Evolutionary conservation across 768 basidiomycete genomes (phyloP).

Genomic region (Lactarius sp.): DNA sequence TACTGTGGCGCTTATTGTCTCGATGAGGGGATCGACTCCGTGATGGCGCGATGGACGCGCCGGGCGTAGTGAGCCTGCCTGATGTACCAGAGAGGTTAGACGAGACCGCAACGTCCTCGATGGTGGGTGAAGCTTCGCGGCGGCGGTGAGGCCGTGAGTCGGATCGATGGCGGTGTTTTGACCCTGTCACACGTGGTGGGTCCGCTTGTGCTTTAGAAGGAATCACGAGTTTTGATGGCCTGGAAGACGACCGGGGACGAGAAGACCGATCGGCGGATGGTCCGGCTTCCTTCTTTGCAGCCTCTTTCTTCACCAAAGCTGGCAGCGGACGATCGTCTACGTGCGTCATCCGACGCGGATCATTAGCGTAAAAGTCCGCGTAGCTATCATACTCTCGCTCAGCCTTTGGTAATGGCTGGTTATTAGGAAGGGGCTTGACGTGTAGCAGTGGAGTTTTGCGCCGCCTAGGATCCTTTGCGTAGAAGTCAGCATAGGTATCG

Average conservation of each 20-base stretch:
- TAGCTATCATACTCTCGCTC: conserved; percentile 21
- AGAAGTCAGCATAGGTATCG: conserved; percentile 23
- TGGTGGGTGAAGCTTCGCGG: neutral
- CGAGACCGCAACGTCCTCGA: conserved; percentile 23
- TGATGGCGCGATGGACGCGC: conserved; percentile 11
- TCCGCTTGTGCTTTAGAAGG: conserved; percentile 12
- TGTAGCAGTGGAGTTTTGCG: conserved; percentile 11
- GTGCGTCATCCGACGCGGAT: conserved; percentile 14
- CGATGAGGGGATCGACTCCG: conserved; percentile 16
- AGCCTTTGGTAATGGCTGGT: conserved; percentile 12
- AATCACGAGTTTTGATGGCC: conserved; percentile 6
- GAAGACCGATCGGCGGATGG: conserved; percentile 1
- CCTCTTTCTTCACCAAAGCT: conserved; percentile 13
- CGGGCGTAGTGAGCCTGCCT: conserved; percentile 23
- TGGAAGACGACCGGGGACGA: conserved; percentile 14
- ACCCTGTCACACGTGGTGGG: conserved; percentile 2
- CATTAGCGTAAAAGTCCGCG: conserved; percentile 22
- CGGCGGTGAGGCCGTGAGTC: conserved; percentile 8
- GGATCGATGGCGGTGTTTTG: conserved; percentile 7
- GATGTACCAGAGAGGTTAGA: conserved; percentile 20
- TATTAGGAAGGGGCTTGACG: conserved; percentile 19
- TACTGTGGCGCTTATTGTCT: conserved; percentile 1
- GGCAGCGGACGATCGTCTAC: conserved; percentile 20
- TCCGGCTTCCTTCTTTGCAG: conserved; percentile 1
- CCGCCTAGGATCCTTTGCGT: conserved; percentile 17